These are phyloP conservation scores for Kockiozyma suomiensis DNA, from an alignment of 805 yeast species.

Conservation along the genomic window DNA sequence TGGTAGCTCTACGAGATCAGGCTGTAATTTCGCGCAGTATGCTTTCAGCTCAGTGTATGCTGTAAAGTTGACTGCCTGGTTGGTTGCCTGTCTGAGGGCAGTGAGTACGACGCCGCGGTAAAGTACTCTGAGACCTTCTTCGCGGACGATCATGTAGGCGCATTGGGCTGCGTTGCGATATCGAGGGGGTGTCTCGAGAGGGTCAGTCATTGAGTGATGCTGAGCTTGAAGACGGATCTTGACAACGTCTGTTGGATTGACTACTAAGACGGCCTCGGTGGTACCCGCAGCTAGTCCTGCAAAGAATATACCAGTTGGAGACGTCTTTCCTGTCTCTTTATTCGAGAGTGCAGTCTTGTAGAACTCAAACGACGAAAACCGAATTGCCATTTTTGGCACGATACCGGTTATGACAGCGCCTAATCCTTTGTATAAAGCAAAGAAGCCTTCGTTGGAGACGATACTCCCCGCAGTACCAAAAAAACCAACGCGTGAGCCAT, in stretches of 20 bases:
- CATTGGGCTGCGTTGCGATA: constrained; percentile 94
- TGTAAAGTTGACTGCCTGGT: constrained; percentile 98
- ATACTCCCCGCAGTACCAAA: constrained; percentile 77
- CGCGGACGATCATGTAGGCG: constrained; percentile 75
- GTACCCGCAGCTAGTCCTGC: constrained; percentile 98
- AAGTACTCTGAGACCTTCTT: constrained; percentile 86
- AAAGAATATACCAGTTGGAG: constrained; percentile 70
- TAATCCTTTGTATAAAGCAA: constrained; percentile 89
- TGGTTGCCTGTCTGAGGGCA: constrained; percentile 96
- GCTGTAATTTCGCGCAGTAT: constrained; percentile 57
- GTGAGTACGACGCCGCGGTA: constrained; percentile 95
- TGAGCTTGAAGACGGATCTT: constrained; percentile 96
- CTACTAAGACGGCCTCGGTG: constrained; percentile 92
- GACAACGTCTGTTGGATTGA: constrained; percentile 96
- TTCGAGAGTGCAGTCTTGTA: constrained; percentile 67
- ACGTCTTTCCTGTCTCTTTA: constrained; percentile 49
- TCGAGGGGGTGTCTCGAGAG: constrained; percentile 68
- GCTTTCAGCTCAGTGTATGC: constrained; percentile 86
- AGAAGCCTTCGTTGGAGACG: constrained; percentile 74
- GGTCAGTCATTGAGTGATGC: constrained; percentile 85
- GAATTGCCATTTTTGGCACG: constrained; percentile 96
- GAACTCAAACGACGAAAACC: constrained; percentile 92
- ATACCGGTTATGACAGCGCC: constrained; percentile 98
- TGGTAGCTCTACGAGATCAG: constrained; percentile 67
- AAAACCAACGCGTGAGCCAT: constrained; percentile 73